phyloP scores from a whole-genome alignment of 495 filamentous ascomycete genomes.

The Usnea hakonensis region DNA sequence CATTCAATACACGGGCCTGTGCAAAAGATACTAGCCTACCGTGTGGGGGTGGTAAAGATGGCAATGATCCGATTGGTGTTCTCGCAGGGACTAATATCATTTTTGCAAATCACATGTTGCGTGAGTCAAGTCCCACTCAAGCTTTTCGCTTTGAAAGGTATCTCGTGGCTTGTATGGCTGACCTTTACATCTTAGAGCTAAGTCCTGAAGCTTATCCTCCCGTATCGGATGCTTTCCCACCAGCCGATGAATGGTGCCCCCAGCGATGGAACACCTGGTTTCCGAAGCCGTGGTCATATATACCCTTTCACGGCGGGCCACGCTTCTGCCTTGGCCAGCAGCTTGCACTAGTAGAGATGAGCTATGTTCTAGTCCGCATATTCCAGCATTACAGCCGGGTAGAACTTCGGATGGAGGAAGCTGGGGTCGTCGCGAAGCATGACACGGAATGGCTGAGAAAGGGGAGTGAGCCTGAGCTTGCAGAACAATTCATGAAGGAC shows the following conservation, averaged over 20 bases:
- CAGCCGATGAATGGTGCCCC: not conserved
- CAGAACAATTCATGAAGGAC: not conserved
- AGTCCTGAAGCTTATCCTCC: not conserved
- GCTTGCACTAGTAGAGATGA: not conserved
- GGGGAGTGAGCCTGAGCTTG: not conserved
- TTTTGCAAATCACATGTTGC: not conserved
- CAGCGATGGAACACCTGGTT: constrained; percentile 3
- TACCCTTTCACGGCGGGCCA: not conserved
- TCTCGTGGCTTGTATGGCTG: not conserved
- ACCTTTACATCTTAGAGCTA: not conserved
- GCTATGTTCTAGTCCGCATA: not conserved
- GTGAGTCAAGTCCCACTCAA: not conserved
- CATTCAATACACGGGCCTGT: not conserved
- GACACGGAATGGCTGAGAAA: not conserved
- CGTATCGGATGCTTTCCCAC: not conserved
- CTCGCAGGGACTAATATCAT: not conserved
- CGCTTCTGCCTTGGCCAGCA: not conserved
- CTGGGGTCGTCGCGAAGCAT: not conserved
- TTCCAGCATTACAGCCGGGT: not conserved
- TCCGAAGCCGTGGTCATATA: not conserved
- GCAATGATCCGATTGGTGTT: constrained; percentile 1
- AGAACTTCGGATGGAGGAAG: not conserved
- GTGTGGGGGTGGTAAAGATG: constrained; percentile 1
- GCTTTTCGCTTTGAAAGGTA: not conserved
- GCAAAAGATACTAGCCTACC: constrained; percentile 4